phyloP scores from a whole-genome alignment of 1,284 basidiomycete genomes.

The Rhodofomes roseus region DNA sequence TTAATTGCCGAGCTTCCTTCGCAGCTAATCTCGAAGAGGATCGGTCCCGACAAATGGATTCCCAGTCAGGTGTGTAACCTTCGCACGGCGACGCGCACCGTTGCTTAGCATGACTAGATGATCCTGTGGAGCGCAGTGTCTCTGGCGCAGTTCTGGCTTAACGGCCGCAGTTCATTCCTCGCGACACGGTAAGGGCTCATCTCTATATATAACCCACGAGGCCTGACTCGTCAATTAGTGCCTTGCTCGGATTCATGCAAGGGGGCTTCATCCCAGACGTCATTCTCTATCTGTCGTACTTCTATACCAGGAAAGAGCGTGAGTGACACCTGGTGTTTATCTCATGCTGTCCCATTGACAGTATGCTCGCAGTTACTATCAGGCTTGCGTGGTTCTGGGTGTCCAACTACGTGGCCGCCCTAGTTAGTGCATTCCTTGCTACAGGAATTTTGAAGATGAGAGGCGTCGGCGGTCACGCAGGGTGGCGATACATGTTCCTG shows the following conservation, averaged over 20 bases:
- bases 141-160: conserved; percentile 61
- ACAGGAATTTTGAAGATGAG: conserved; percentile 61
- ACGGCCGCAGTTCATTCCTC: conserved; percentile 52
- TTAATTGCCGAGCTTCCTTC: conserved; percentile 66
- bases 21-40: conserved; percentile 66
- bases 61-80: conserved; percentile 50
- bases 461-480: conserved; percentile 50
- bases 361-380: conserved; percentile 41
- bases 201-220: conserved; percentile 33
- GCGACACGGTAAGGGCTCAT: conserved; percentile 30
- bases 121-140: conserved; percentile 55
- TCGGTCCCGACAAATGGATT: conserved; percentile 72
- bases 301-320: conserved; percentile 61
- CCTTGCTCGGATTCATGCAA: conserved; percentile 45
- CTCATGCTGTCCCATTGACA: neutral
- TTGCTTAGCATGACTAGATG: conserved; percentile 34
- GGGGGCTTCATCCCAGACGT: conserved; percentile 65
- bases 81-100: neutral
- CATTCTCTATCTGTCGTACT: conserved; percentile 68
- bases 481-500: conserved; percentile 56
- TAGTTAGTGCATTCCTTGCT: conserved; percentile 60
- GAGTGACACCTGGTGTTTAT: conserved; percentile 4
- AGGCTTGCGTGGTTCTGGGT: conserved; percentile 70
- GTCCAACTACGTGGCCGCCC: conserved; percentile 47
- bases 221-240: conserved; percentile 14